Base-by-base conservation (phyloP, 1,139 yeast species). In the Wickerhamiella infanticola region DNA sequence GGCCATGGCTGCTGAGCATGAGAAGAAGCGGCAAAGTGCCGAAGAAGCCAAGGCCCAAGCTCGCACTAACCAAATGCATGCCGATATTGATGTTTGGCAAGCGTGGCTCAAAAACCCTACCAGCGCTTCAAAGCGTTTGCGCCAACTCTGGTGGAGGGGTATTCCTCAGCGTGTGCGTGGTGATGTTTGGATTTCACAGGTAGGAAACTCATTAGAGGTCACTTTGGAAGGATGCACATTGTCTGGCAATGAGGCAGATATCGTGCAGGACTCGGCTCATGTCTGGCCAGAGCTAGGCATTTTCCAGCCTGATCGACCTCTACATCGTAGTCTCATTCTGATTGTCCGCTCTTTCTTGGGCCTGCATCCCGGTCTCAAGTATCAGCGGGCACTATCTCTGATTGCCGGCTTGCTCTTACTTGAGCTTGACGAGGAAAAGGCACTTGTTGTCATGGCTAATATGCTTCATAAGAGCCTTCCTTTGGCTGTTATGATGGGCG, bases 141-240 rank as follows among this genome's bases (percentile, higher is more conserved):
- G 78, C 45, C 78, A 75, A 47, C 62, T 77, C 48, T 77, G 80
- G 73, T 79, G 85, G 84, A 63, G 82, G 45, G 84, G 84, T 2
- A 61, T 80, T 1, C 80, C 84, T 3, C 48, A 63, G n/a, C 56
- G 58, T 37, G 58, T 69, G 23, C 63, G 88, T 41, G 60, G 66
- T 5, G 59, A 59, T 11, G 64, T 79, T 4, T 80, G 88, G 88
- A 60, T 63, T 51, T 60, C 60, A 42, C 68, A 67, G 45, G 62
- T 72, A 35, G 74, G 74, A 9, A 67, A 66, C 47, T 53, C 57
- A n/a, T 55, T 60, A 38, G 48, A 53, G 3, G 47, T 65, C 27
- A 48, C 57, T 5, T 39, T 51, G 3, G 49, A 50, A 1, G 44
- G 54, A 3, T 56, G 57, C 40, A 11, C 39, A 25, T 38, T 35